A percentile compares a stretch with the other conserved stretches of the same genome.
Evolutionary conservation across 805 yeast species (phyloP).

Genomic region (Nakazawaea peltata): DNA sequence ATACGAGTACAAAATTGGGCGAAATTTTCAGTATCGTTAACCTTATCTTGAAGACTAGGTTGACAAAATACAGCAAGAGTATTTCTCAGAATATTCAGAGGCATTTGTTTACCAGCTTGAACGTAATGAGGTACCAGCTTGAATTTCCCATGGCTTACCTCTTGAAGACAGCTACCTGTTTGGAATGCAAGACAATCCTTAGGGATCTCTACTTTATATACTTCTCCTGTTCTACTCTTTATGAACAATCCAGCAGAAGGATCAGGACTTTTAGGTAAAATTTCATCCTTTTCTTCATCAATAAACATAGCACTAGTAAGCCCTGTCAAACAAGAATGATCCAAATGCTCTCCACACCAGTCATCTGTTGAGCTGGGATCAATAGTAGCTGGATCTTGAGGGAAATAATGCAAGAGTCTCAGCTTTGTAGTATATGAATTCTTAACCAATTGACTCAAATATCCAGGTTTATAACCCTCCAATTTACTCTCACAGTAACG

Average conservation of each 20-base stretch:
- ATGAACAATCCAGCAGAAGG: conserved; percentile 43
- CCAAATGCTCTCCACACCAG: conserved; percentile 61
- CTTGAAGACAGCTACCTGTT: conserved; percentile 50
- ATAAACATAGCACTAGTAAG: conserved; percentile 46
- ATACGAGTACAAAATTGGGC: conserved; percentile 40
- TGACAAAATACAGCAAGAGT: conserved; percentile 59
- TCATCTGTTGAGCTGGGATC: conserved; percentile 19
- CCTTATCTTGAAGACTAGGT: conserved; percentile 43
- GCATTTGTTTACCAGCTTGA: conserved; percentile 27
- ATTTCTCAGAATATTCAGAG: conserved; percentile 31
- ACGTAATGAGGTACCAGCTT: conserved; percentile 56
- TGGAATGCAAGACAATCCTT: conserved; percentile 50
- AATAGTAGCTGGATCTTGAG: conserved; percentile 16
- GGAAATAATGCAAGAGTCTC: conserved; percentile 46
- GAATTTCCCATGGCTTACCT: conserved; percentile 37
- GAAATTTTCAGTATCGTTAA: conserved; percentile 37
- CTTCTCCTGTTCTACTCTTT: conserved; percentile 31
- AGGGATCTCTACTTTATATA: conserved; percentile 47
- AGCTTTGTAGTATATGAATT: conserved; percentile 51
- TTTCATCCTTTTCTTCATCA: conserved; percentile 24
- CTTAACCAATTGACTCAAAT: conserved; percentile 35
- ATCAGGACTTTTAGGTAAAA: conserved; percentile 29
- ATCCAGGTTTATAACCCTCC: conserved; percentile 24
- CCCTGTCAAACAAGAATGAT: conserved; percentile 54
- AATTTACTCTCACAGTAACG: conserved; percentile 25